phyloP scores from a whole-genome alignment of 179 eudicot species.

The Silene noctiflora region DNA sequence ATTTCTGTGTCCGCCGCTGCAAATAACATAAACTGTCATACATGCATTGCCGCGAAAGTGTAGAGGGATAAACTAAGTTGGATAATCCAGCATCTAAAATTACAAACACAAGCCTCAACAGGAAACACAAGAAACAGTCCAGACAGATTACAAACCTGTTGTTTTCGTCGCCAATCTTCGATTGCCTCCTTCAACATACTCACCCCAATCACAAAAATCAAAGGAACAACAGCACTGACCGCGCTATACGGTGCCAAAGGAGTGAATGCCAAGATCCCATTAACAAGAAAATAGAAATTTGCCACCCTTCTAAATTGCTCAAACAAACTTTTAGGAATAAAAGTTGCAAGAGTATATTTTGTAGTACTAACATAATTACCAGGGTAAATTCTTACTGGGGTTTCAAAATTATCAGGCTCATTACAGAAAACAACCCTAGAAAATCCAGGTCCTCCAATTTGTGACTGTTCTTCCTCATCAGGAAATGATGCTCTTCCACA shows the following conservation, averaged over 20 bases:
- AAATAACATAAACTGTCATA: not conserved
- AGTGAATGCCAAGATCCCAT: slow-evolving; percentile 71
- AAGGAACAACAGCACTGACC: slow-evolving; percentile 67
- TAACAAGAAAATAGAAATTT: slow-evolving; percentile 77
- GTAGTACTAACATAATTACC: slow-evolving; percentile 74
- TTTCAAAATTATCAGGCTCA: slow-evolving; percentile 47
- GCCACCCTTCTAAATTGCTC: slow-evolving; percentile 98
- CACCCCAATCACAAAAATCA: slow-evolving; percentile 72
- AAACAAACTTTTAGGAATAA: slow-evolving; percentile 82
- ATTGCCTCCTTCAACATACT: slow-evolving; percentile 87
- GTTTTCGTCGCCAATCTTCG: slow-evolving; percentile 70
- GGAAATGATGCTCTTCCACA: slow-evolving; percentile 49
- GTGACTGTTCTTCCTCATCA: slow-evolving; percentile 50
- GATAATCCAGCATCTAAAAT: not conserved
- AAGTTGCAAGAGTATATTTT: slow-evolving; percentile 68
- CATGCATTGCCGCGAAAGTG: not conserved
- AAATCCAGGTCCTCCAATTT: slow-evolving; percentile 85
- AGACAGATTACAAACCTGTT: slow-evolving; percentile 49
- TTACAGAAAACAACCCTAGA: slow-evolving; percentile 75
- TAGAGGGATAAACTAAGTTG: too few relatives aligned
- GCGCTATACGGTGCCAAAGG: slow-evolving; percentile 69
- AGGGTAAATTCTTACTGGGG: slow-evolving; percentile 38
- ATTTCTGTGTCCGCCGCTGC: not conserved
- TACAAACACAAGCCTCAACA: not conserved
- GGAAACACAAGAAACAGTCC: not conserved